Evolutionary conservation across 805 yeast species (phyloP), one percentile per base, ranked within the genome.

Genomic region (Metschnikowia koreensis): DNA sequence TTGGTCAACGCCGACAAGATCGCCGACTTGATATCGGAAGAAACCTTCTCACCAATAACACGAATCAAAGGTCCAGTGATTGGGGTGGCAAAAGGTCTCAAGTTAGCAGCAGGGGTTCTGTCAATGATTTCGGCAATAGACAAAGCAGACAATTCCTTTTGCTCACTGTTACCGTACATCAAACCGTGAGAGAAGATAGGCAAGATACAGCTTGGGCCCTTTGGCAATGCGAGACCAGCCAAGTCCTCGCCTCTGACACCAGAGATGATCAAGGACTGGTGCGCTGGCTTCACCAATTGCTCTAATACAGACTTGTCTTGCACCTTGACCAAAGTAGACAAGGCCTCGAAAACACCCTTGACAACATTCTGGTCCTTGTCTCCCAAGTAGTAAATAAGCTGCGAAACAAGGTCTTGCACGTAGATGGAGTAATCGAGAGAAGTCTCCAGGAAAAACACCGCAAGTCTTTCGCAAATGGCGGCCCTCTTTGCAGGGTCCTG

Each of bases 21-120:
- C n/a, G 97, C 96, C 37, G 96, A 86, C 76, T 94, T 94, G 60
- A 94, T 89, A 60, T 91, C 97, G 55, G 96, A 80, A 15, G 86
- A 81, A 59, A 89, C 93, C 69, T 97, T 84, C 70, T 94, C 99
- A 64, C 99, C 99, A 65, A 93, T 89, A 51, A 93, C 96, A 78
- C 99, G 90, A 71, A 94, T 94, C 65, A 94, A 79, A 38, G 99
- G 99, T 72, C 99, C 99, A 28, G 97, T 92, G 57, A 96, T 89
- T 28, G 84, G 83, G 8, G 98, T 93, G 22, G 96, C 97, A 70
- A 85, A 89, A 34, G 97, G 89, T 68, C 84, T 88, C 69, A 94
- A 81, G 53, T 80, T 83, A 10, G 81, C 76, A n/a, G 94, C 84
- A 17, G 94, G 94, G 0, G 98, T 89, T 62, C 90, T 84, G 44